A percentile compares a stretch with the other conserved stretches of the same genome.
Conservation (phyloP, 176 grass and related monocot species). For the Chrysopogon serrulatus region DNA sequence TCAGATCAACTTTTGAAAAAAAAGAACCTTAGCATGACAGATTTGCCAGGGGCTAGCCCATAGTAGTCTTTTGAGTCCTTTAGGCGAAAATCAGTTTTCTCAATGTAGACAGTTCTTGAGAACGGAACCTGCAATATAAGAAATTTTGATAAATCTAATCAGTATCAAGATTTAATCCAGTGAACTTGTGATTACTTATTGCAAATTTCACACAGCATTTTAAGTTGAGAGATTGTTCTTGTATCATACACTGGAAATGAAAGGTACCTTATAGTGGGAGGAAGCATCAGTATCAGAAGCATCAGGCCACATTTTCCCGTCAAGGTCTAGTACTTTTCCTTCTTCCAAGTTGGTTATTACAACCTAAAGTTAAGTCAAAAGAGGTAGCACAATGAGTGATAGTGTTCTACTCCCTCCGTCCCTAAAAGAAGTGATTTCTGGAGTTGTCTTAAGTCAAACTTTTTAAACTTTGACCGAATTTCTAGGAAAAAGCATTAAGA, state of each 20-base stretch:
- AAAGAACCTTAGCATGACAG: slow-evolving; percentile 68
- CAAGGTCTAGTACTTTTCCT: slow-evolving; percentile 72
- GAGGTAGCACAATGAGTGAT: not conserved
- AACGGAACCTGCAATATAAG: slow-evolving; percentile 66
- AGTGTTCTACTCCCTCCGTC: too few species aligned
- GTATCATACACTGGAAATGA: not conserved
- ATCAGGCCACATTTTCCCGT: slow-evolving; percentile 98
- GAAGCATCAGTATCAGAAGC: slow-evolving; percentile 72
- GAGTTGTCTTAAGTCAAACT: too few species aligned
- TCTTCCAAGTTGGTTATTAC: slow-evolving; percentile 96
- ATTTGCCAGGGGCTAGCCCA: slow-evolving; percentile 94
- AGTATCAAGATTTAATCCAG: not conserved
- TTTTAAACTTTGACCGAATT: too few species aligned
- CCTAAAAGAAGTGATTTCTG: too few species aligned
- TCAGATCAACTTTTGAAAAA: slow-evolving; percentile 27
- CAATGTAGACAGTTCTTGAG: slow-evolving; percentile 67
- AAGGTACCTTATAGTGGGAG: slow-evolving; percentile 84
- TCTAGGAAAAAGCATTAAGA: too few species aligned
- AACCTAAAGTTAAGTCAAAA: slow-evolving; percentile 52
- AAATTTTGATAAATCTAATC: not conserved
- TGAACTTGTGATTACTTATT: not conserved
- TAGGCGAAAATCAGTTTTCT: slow-evolving; percentile 85
- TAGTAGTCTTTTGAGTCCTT: slow-evolving; percentile 98
- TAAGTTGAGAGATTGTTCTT: not conserved
- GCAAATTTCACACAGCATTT: not conserved